Conservation (phyloP, 352 stramenopile species). For the Saprolegnia parasitica region DNA sequence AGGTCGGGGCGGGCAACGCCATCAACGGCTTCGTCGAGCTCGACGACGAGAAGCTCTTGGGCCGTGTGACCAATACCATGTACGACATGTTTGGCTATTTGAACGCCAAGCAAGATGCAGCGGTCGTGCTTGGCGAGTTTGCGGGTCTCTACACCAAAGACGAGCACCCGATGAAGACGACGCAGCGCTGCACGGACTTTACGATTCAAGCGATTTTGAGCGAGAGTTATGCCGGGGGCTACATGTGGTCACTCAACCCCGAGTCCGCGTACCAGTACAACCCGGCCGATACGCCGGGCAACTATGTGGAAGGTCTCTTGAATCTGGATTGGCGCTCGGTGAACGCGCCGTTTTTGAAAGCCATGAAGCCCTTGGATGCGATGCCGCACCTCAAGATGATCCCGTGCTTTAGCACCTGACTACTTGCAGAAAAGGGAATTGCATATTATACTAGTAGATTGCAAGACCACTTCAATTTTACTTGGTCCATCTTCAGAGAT, state of each 20-base stretch:
- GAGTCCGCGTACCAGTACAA: conserved; percentile 78
- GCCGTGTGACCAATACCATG: conserved; percentile 61
- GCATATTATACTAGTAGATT: no score
- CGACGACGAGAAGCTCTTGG: conserved; percentile 41
- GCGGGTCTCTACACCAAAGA: conserved; percentile 63
- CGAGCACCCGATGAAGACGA: conserved; percentile 46
- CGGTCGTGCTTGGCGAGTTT: conserved; percentile 65
- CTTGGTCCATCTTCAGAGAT: no score
- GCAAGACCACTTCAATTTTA: no score
- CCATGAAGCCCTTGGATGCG: conserved; percentile 48
- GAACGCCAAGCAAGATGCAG: conserved; percentile 38
- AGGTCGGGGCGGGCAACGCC: conserved; percentile 31
- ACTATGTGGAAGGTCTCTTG: conserved; percentile 61
- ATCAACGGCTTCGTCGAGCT: conserved; percentile 51
- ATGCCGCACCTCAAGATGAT: conserved; percentile 61
- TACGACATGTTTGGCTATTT: conserved; percentile 72
- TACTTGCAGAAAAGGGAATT: background rate
- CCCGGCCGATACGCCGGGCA: conserved; percentile 52
- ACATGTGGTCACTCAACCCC: conserved; percentile 76
- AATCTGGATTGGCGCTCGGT: conserved; percentile 62
- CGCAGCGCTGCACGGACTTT: conserved; percentile 59
- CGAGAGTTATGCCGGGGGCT: conserved; percentile 48
- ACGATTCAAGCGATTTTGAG: conserved; percentile 57
- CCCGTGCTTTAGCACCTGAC: conserved; percentile 46
- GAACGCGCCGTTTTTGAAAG: conserved; percentile 57